Conservation (phyloP, 352 stramenopile genomes). For the Globisporangium spinosum region DNA sequence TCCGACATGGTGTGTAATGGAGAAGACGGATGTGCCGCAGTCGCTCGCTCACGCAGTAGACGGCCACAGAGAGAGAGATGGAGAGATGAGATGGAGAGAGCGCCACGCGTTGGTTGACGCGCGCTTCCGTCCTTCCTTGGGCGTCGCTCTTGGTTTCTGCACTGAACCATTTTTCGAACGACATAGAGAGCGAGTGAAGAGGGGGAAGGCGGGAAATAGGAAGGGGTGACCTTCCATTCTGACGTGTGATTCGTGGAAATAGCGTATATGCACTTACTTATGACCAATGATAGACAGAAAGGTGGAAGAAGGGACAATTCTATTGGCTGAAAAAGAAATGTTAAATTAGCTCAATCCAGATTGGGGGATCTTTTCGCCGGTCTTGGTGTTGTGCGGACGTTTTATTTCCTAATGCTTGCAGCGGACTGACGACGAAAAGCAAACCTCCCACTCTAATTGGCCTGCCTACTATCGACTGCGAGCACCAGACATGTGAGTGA, state of each 20-base stretch:
- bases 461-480: background rate
- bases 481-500: background rate
- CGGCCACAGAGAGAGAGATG: background rate
- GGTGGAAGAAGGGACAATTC: background rate
- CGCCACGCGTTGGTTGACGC: background rate
- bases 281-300: background rate
- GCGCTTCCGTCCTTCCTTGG: background rate
- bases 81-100: background rate
- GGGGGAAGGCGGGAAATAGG: background rate
- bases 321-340: background rate
- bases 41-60: background rate
- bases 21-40: background rate
- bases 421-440: slow-evolving; percentile 4
- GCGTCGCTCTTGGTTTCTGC: background rate
- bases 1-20: slow-evolving; percentile 21
- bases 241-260: background rate
- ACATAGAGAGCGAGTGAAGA: background rate
- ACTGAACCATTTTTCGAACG: slow-evolving; percentile 14
- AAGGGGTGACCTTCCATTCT: background rate
- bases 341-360: background rate
- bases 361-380: slow-evolving; percentile 3
- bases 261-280: background rate
- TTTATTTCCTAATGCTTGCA: slow-evolving; percentile 13
- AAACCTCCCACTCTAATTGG: background rate
- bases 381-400: slow-evolving; percentile 1